Conservation (phyloP, 2,329 filamentous ascomycete genomes). For the Boeremia lycopersici region DNA sequence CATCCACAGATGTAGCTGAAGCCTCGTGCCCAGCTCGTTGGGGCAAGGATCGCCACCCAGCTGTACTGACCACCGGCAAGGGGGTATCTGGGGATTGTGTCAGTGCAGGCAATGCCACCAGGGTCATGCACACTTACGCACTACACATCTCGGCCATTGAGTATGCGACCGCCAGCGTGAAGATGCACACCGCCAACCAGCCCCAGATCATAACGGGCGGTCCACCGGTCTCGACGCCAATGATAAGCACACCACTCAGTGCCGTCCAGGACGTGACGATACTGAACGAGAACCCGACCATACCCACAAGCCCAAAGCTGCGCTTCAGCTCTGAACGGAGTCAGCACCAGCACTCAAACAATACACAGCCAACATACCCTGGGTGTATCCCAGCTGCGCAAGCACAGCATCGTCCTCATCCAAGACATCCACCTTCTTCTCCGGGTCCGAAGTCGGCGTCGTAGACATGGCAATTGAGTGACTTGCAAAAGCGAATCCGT, state of each 20-base stretch:
- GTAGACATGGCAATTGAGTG: slow-evolving; percentile 11
- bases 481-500: no score
- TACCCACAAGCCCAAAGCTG: slow-evolving; percentile 48
- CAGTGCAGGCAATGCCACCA: background rate
- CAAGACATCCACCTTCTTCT: slow-evolving; percentile 32
- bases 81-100: slow-evolving; percentile 49
- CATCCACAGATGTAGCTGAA: slow-evolving; percentile 50
- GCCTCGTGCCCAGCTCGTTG: slow-evolving; percentile 46
- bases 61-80: slow-evolving; percentile 64
- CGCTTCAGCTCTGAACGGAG: slow-evolving; percentile 58
- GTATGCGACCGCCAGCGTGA: slow-evolving; percentile 61
- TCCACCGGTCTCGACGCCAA: slow-evolving; percentile 61
- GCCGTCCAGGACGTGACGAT: slow-evolving; percentile 66
- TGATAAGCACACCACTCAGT: slow-evolving; percentile 61
- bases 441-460: slow-evolving; percentile 18
- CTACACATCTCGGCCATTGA: slow-evolving; percentile 65
- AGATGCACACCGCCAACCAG: slow-evolving; percentile 60
- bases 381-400: slow-evolving; percentile 50
- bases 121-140: slow-evolving; percentile 33
- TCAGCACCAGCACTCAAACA: slow-evolving; percentile 11
- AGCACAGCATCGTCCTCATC: slow-evolving; percentile 49
- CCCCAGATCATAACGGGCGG: slow-evolving; percentile 65
- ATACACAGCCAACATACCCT: slow-evolving; percentile 27
- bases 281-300: slow-evolving; percentile 65
- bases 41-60: slow-evolving; percentile 63